Evolutionary conservation across 371 early-diverging fungal species (phyloP), one percentile per base, ranked within the genome.

Genomic region (Syncephalastrum monosporum): DNA sequence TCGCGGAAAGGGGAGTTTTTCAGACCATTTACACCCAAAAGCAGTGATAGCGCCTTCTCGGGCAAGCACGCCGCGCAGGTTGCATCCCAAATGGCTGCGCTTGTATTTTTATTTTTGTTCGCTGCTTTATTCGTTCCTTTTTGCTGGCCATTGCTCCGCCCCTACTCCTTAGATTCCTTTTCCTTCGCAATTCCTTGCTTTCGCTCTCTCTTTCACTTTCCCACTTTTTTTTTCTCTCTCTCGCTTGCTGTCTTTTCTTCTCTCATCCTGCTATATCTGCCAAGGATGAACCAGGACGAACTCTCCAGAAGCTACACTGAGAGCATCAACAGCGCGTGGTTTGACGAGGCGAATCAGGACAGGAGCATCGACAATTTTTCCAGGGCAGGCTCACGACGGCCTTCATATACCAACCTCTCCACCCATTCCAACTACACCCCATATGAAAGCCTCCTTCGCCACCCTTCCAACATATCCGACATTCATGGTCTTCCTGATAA

Each of bases 251-350:
- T 53, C 13, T 53, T 12, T 17, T 53, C 4, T 17, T 53, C 41
- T 49, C 27, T 47, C 41, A 16, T 53, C 33, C 14, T 44, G 21
- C 38, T 10, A 6, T 2, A 2, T 33, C 10, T 33, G 38, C 12
- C 38, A 33, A 62, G 54, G 56, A 42, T 52, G 21, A 29, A 43
- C 4, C 61, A 56, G 17, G 64, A 70, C 23, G 55, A 58, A 0
- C 29, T 71, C 47, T 64, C 68, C 3, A 67, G 46, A 58, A 71
- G 71, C 47, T 71, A 68, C 27, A 68, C 71, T 3, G 71, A 71
- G 21, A 71, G 71, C 51, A 48, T 71, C n/a, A 47, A 61, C 25
- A 70, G 67, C n/a, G 48, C 55, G 46, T 42, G 54, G 50, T 8
- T 52, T 42, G 47, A 33, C 13, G 48, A 25, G 4, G 25, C 23